A percentile compares a stretch with the other conserved stretches of the same genome.
Conservation (phyloP, 306 rosid species). For the Fragaria nilgerrensis region DNA sequence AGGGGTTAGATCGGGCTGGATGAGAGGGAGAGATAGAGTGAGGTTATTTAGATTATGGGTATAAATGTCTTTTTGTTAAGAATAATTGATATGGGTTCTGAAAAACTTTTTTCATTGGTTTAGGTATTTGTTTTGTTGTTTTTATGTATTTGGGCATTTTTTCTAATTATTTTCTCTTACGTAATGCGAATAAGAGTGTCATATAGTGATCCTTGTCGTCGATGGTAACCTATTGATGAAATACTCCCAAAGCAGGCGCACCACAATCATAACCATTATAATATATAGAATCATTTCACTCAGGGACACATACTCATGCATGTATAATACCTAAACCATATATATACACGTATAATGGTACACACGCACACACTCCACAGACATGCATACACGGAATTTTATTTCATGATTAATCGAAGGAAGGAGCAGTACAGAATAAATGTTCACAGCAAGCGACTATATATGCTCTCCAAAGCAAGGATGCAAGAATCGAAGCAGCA, state of each 20-base stretch:
- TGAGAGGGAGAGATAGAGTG: no score
- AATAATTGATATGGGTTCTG: no score
- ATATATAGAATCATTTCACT: background rate
- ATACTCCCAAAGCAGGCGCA: background rate
- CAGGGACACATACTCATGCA: background rate
- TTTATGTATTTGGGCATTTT: no score
- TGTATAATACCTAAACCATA: background rate
- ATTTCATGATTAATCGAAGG: slow-evolving; percentile 7
- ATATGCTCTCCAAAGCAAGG: background rate
- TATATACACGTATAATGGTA: background rate
- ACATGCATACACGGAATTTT: background rate
- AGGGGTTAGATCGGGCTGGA: no score
- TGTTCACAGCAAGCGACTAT: background rate
- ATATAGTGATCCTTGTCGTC: background rate
- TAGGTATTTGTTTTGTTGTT: no score
- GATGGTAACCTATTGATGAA: background rate
- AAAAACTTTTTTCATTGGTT: no score
- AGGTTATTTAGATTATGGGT: no score
- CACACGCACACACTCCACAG: background rate
- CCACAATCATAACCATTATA: background rate
- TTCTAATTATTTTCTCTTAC: background rate
- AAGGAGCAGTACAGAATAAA: background rate
- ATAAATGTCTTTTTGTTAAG: no score
- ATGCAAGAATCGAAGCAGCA: background rate
- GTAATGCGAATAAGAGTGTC: background rate